Conservation (phyloP, 768 basidiomycete genomes). For the Strobilomyces dryophilus region DNA sequence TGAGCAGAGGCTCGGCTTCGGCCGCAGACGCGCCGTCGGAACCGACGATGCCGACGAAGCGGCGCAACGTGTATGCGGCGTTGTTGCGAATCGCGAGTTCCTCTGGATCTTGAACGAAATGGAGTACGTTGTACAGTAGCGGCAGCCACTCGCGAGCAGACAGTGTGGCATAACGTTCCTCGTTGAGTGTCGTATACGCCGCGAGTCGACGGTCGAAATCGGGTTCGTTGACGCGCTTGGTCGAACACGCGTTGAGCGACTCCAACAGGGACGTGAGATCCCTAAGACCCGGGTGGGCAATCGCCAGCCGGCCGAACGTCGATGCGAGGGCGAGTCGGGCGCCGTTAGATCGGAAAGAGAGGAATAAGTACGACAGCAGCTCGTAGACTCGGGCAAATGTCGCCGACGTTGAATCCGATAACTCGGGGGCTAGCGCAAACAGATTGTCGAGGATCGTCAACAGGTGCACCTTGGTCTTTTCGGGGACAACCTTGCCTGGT, state of each 20-base stretch:
- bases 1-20: slow-evolving; percentile 53
- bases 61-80: slow-evolving; percentile 69
- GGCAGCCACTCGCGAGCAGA: slow-evolving; percentile 71
- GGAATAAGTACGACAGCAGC: slow-evolving; percentile 73
- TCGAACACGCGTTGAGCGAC: slow-evolving; percentile 82
- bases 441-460: slow-evolving; percentile 66
- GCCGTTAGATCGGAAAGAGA: slow-evolving; percentile 64
- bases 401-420: slow-evolving; percentile 41
- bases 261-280: slow-evolving; percentile 53
- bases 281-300: slow-evolving; percentile 37
- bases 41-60: slow-evolving; percentile 64
- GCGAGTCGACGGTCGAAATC: slow-evolving; percentile 84
- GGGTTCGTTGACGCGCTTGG: slow-evolving; percentile 80
- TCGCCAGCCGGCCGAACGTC: slow-evolving; percentile 55
- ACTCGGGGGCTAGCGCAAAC: slow-evolving; percentile 63
- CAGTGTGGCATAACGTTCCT: slow-evolving; percentile 48
- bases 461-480: slow-evolving; percentile 82
- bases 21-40: slow-evolving; percentile 27
- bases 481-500: slow-evolving; percentile 70
- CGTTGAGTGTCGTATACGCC: slow-evolving; percentile 76
- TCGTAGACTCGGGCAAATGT: slow-evolving; percentile 54
- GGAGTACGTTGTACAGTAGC: slow-evolving; percentile 75
- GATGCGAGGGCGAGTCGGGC: slow-evolving; percentile 67
- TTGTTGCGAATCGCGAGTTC: slow-evolving; percentile 85
- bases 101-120: slow-evolving; percentile 83